phyloP scores from a whole-genome alignment of 192 early-diverging fungal species.

The Rhizoclosmatium globosum region DNA sequence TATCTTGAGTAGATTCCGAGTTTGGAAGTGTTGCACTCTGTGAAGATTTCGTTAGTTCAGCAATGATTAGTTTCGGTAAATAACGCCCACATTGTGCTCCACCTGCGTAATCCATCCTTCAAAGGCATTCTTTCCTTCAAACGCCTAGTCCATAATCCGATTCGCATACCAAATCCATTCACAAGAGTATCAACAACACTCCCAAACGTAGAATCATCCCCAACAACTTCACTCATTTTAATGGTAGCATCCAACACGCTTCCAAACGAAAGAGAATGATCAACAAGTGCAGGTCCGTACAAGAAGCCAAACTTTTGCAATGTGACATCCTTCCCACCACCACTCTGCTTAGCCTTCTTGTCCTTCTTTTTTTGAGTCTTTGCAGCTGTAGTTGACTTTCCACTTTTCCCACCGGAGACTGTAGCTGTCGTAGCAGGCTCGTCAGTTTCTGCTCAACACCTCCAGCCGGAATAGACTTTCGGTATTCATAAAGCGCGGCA shows the following conservation, averaged over 20 bases:
- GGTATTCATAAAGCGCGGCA: slow-evolving; percentile 60
- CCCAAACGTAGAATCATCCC: slow-evolving; percentile 61
- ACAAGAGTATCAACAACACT: slow-evolving; percentile 72
- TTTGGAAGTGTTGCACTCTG: background rate
- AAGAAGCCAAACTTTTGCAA: slow-evolving; percentile 44
- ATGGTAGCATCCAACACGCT: background rate
- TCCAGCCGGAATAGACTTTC: slow-evolving; percentile 3
- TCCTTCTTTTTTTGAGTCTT: slow-evolving; percentile 38
- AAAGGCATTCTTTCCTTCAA: background rate
- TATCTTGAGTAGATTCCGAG: slow-evolving; percentile 1
- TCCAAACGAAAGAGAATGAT: slow-evolving; percentile 78
- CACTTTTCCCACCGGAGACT: background rate
- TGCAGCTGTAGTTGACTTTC: background rate
- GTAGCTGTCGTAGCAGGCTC: background rate
- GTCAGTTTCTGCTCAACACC: background rate
- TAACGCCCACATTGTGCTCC: slow-evolving; percentile 19
- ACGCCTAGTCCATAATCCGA: slow-evolving; percentile 60
- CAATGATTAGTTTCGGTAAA: too few species aligned
- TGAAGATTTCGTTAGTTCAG: background rate
- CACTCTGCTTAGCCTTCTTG: slow-evolving; percentile 18
- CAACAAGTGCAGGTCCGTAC: slow-evolving; percentile 90
- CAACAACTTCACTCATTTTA: slow-evolving; percentile 50
- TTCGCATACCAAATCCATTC: slow-evolving; percentile 75
- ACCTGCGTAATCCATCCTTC: slow-evolving; percentile 40
- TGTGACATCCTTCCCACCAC: slow-evolving; percentile 18